phyloP scores from a whole-genome alignment of 148 eudicot species.

The Dysphania ambrosioides region DNA sequence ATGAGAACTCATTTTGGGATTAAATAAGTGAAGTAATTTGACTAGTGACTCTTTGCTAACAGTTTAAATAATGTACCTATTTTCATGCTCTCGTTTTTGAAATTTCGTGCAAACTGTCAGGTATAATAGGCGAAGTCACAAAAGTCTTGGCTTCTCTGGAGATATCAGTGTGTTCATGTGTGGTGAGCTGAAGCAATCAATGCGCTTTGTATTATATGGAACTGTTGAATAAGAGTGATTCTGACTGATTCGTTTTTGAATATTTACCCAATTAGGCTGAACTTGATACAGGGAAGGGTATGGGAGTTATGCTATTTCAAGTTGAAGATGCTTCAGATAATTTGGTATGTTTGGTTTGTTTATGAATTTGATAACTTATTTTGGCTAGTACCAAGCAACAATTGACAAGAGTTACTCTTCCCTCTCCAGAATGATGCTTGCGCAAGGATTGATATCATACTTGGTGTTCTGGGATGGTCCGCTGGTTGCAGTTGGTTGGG shows the following conservation, averaged over 20 bases:
- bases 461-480: slow-evolving; percentile 92
- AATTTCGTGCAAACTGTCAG: slow-evolving; percentile 30
- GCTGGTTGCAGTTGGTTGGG: slow-evolving; percentile 84
- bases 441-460: slow-evolving; percentile 58
- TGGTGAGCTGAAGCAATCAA: slow-evolving; percentile 50
- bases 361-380: not conserved
- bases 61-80: not conserved
- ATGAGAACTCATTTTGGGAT: not conserved
- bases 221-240: not conserved
- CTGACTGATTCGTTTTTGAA: not conserved
- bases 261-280: slow-evolving; percentile 55
- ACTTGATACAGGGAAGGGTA: slow-evolving; percentile 60
- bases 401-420: not conserved
- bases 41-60: not conserved
- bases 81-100: slow-evolving; percentile 6
- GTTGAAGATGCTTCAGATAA: slow-evolving; percentile 71
- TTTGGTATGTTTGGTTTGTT: slow-evolving; percentile 44
- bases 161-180: slow-evolving; percentile 76
- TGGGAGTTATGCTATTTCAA: slow-evolving; percentile 81
- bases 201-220: not conserved
- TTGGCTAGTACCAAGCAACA: not conserved
- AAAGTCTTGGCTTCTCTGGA: slow-evolving; percentile 58
- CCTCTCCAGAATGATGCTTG: slow-evolving; percentile 60
- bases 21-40: not conserved
- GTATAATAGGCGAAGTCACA: slow-evolving; percentile 78